A percentile compares a stretch with the other conserved stretches of the same genome.
These are phyloP conservation scores for Jatropha podagrica DNA, from an alignment of 441 rosid species.

Conservation along the genomic window DNA sequence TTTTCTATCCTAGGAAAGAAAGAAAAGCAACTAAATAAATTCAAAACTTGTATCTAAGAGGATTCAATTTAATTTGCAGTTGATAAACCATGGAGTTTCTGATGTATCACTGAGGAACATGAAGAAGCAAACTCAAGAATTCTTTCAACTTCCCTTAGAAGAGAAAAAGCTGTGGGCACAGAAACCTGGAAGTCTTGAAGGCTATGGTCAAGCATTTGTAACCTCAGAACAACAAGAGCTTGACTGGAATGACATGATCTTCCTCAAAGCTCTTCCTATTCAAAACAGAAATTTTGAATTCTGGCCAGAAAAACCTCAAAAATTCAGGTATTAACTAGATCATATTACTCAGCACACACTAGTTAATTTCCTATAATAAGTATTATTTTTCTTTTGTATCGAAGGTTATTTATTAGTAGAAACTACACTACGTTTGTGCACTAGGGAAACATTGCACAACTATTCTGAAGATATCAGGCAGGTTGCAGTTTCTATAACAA, in stretches of 20 bases:
- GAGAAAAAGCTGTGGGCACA: slow-evolving; percentile 40
- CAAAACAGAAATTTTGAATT: slow-evolving; percentile 27
- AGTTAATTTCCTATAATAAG: too few relatives aligned
- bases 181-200: slow-evolving; percentile 39
- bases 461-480: slow-evolving; percentile 32
- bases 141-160: slow-evolving; percentile 37
- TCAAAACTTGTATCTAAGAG: neutral
- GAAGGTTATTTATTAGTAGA: too few relatives aligned
- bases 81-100: slow-evolving; percentile 39
- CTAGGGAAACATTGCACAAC: slow-evolving; percentile 26
- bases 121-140: slow-evolving; percentile 23
- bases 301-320: slow-evolving; percentile 35
- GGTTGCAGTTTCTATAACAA: slow-evolving; percentile 17
- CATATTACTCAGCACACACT: neutral
- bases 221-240: slow-evolving; percentile 43
- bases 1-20: too few relatives aligned
- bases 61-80: slow-evolving; percentile 20
- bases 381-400: too few relatives aligned
- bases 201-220: slow-evolving; percentile 46
- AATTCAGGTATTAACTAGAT: slow-evolving; percentile 24
- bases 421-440: neutral
- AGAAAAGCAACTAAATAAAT: neutral
- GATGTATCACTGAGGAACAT: slow-evolving; percentile 17
- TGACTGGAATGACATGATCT: slow-evolving; percentile 47
- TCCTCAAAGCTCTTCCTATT: slow-evolving; percentile 37